Percentiles rank a stretch among this genome's conserved stretches.
These are phyloP conservation scores for Syncephalastrum monosporum DNA, from an alignment of 371 early-diverging fungal genomes.

Conservation along the genomic window DNA sequence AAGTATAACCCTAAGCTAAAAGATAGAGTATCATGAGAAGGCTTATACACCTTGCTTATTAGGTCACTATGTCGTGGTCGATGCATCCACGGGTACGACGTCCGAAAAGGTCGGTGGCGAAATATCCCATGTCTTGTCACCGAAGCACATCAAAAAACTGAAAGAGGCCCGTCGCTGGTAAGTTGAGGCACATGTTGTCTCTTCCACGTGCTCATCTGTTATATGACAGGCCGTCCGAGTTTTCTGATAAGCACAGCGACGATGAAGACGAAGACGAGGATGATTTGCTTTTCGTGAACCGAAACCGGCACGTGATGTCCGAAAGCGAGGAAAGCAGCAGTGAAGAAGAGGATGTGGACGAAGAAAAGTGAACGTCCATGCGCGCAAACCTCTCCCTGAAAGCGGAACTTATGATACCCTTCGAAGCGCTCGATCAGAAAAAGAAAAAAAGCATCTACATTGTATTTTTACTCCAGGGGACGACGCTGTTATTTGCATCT, in stretches of 20 bases:
- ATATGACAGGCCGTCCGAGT: conserved; percentile 38
- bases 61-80: conserved; percentile 73
- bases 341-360: conserved; percentile 20
- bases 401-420: too few relatives aligned
- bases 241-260: conserved; percentile 25
- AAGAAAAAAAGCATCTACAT: too few relatives aligned
- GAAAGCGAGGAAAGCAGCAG: conserved; percentile 30
- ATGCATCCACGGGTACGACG: conserved; percentile 54
- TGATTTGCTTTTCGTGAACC: conserved; percentile 70
- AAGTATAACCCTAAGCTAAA: background rate
- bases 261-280: conserved; percentile 33
- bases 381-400: too few relatives aligned
- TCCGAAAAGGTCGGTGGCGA: conserved; percentile 78
- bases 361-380: too few relatives aligned
- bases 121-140: conserved; percentile 72
- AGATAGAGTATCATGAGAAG: background rate
- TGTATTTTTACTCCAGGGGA: too few relatives aligned
- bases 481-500: too few relatives aligned
- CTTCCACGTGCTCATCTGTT: conserved; percentile 1
- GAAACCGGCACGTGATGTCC: conserved; percentile 54
- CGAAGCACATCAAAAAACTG: conserved; percentile 73
- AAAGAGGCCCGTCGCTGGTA: conserved; percentile 67
- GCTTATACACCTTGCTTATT: background rate
- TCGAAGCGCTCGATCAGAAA: too few relatives aligned
- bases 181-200: conserved; percentile 4